Base-by-base conservation (phyloP, 2,329 filamentous ascomycete genomes). In the Aspergillus fumigatiaffinis region DNA sequence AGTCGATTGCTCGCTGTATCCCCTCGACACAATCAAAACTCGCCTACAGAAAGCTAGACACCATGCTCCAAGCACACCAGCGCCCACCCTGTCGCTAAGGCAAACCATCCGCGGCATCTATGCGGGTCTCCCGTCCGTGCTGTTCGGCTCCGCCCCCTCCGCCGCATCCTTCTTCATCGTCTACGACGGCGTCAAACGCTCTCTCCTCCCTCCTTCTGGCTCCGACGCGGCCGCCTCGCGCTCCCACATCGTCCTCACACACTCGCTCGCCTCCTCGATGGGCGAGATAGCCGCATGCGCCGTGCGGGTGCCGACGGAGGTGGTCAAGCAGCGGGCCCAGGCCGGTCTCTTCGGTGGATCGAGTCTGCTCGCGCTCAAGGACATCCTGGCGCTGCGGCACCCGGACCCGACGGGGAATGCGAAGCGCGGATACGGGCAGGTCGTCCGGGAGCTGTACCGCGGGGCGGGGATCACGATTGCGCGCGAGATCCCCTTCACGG, bases 1-100 rank as follows among this genome's bases (percentile, higher is more conserved):
- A 14, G 94, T 97, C 76, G 94, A 99, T 84, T 87, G 96, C 69
- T 92, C 92, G 55, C 90, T 99, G 71, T 99, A 90, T 80, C 94
- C 94, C 0, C 91, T 99, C 81, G 95, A 99, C 83, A 99, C 94
- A 0, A 87, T 99, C 72, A 99, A 99, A 79, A 99, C 95, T 47
- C 92, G 94, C 17, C 90, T 99, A 6, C 94, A 99, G 60, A 76
- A 76, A 62, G 73, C 72, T 57, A 69, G 73, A 56, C 69, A 79
- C 91, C 92, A 62, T 84, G 84, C 50, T 73, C 82, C 56, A 87
- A 88, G 73, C 92, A 65, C 63, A 23, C 69, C 68, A 9, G 53
- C 57, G n/a, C 60, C 64, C 60, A 63, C 90, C 70, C 92, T 96
- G 80, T 86, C 91, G 70, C 82, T 89, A 55, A 87, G 88, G 2